Evolutionary conservation across 176 grass and related monocot genomes (phyloP).

Genomic region (Sorghum bicolor): DNA sequence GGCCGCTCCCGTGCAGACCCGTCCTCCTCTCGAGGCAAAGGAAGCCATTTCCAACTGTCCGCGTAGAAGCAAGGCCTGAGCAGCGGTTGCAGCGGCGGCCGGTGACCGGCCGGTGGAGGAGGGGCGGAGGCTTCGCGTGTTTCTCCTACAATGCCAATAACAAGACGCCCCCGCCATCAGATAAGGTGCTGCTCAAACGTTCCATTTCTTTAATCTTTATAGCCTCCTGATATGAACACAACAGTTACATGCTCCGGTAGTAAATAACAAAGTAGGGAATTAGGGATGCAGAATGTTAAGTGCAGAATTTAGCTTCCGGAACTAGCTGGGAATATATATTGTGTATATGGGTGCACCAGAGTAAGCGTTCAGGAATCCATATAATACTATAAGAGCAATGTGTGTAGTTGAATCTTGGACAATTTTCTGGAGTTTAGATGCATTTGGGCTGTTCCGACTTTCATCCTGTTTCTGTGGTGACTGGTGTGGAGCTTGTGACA

Average conservation of each 20-base stretch:
- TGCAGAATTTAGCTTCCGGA: conserved; percentile 12
- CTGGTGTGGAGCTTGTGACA: not conserved
- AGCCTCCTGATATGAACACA: not conserved
- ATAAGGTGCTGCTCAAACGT: conserved; percentile 31
- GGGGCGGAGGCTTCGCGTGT: conserved; percentile 28
- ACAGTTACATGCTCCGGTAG: not conserved
- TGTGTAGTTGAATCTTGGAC: not conserved
- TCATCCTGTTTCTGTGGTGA: conserved; percentile 5
- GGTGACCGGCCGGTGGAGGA: conserved; percentile 8
- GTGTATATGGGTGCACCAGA: not conserved
- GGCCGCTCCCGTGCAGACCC: conserved; percentile 13
- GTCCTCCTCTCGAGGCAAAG: conserved; percentile 23
- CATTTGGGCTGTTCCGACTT: not conserved
- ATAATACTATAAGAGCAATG: not conserved
- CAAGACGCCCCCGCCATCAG: conserved; percentile 28
- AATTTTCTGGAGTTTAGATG: not conserved
- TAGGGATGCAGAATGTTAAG: not conserved
- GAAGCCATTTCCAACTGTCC: not conserved
- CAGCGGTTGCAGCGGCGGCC: conserved; percentile 10
- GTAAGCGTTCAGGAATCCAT: not conserved
- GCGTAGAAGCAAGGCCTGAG: conserved; percentile 8
- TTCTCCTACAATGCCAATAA: conserved; percentile 36
- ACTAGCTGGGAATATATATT: not conserved
- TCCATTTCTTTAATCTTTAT: not conserved
- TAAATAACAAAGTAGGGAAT: not conserved